Conservation (phyloP, 2,329 filamentous ascomycete genomes). For the Alternaria atra region DNA sequence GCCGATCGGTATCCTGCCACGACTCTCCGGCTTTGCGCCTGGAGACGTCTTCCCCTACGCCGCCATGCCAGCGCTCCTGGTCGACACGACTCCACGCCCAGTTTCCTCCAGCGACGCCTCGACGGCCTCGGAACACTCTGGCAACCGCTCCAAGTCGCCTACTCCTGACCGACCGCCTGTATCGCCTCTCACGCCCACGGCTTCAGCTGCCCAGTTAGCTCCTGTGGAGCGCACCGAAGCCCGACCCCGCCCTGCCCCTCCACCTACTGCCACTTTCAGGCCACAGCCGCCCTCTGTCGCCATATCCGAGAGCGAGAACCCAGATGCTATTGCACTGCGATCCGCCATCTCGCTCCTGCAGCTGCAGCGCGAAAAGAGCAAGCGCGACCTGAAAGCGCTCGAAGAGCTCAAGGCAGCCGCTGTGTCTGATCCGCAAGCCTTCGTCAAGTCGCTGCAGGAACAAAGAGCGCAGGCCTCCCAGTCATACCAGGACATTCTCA, state of each 20-base stretch:
- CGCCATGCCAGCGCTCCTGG: slow-evolving; percentile 51
- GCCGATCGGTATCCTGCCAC: slow-evolving; percentile 23
- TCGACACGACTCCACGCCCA: slow-evolving; percentile 39
- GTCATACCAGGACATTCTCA: slow-evolving; percentile 44
- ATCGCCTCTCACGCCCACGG: slow-evolving; percentile 53
- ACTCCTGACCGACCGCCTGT: slow-evolving; percentile 51
- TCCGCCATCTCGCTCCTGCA: slow-evolving; percentile 88
- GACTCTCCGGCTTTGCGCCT: slow-evolving; percentile 29
- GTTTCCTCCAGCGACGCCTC: slow-evolving; percentile 39
- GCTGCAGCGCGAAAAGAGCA: slow-evolving; percentile 81
- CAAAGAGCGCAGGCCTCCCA: slow-evolving; percentile 60
- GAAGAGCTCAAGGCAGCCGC: slow-evolving; percentile 75
- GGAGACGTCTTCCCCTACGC: slow-evolving; percentile 32
- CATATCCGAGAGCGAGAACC: slow-evolving; percentile 67
- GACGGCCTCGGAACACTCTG: slow-evolving; percentile 28
- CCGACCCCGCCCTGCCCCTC: slow-evolving; percentile 37
- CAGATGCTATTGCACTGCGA: slow-evolving; percentile 86
- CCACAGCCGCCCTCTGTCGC: slow-evolving; percentile 55
- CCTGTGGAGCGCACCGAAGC: slow-evolving; percentile 37
- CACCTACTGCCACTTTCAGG: slow-evolving; percentile 50
- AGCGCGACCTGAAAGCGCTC: slow-evolving; percentile 76
- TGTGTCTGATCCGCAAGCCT: slow-evolving; percentile 74
- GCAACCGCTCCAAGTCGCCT: slow-evolving; percentile 39
- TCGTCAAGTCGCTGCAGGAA: slow-evolving; percentile 71
- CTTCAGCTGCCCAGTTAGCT: slow-evolving; percentile 47